A percentile compares a stretch with the other conserved stretches of the same genome.
phyloP scores from a whole-genome alignment of 345 rosid genomes.

The Eucalyptus fibrosa region DNA sequence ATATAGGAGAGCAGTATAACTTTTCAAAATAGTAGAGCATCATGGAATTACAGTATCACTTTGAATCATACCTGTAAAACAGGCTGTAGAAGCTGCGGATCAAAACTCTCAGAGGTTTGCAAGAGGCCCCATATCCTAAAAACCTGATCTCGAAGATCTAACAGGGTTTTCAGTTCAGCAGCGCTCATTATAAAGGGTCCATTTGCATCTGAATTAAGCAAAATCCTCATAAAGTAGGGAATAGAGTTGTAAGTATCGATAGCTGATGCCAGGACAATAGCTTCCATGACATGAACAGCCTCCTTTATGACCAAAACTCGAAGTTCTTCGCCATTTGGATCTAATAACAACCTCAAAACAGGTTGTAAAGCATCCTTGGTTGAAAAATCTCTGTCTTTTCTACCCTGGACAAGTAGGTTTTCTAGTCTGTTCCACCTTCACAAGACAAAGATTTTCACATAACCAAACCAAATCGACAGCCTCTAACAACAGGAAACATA shows the following conservation, averaged over 20 bases:
- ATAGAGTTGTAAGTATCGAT: conserved; percentile 57
- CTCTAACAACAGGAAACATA: not conserved
- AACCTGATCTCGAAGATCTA: conserved; percentile 68
- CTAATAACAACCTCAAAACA: conserved; percentile 61
- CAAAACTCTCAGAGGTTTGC: conserved; percentile 66
- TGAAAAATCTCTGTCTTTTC: conserved; percentile 85
- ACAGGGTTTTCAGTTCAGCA: conserved; percentile 43
- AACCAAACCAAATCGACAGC: not conserved
- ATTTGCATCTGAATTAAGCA: conserved; percentile 34
- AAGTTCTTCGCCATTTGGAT: conserved; percentile 74
- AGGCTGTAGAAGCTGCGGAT: conserved; percentile 69
- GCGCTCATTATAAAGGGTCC: conserved; percentile 46
- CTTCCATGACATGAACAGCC: conserved; percentile 71
- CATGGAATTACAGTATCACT: not conserved
- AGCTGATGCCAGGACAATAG: conserved; percentile 45
- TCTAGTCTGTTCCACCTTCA: conserved; percentile 93
- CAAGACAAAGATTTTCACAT: not conserved
- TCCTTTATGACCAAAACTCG: conserved; percentile 66
- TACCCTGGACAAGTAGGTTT: conserved; percentile 85
- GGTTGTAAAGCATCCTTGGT: conserved; percentile 90
- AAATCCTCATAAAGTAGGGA: conserved; percentile 39
- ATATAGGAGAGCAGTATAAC: not conserved
- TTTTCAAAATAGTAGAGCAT: not conserved
- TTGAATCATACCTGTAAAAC: conserved; percentile 48
- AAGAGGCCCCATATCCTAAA: conserved; percentile 72